phyloP scores from a whole-genome alignment of 2,329 filamentous ascomycete genomes.

The Claviceps citrina region DNA sequence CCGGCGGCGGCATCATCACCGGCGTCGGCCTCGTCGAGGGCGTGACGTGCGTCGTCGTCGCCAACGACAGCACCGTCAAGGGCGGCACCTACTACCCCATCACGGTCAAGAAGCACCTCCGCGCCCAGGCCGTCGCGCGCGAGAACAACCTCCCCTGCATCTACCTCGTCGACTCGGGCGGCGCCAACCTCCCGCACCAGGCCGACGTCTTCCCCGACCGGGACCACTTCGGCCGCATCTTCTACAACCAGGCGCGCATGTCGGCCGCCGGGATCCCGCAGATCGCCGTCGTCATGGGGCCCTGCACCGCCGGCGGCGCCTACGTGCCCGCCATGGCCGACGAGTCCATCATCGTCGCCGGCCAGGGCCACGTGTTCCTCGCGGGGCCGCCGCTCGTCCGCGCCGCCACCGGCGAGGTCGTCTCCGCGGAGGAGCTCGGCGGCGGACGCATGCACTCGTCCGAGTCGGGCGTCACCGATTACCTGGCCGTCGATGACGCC shows the following conservation, averaged over 20 bases:
- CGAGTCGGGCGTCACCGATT: constrained; percentile 86
- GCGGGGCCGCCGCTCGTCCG: constrained; percentile 90
- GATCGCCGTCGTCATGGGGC: constrained; percentile 90
- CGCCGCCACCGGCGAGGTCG: constrained; percentile 84
- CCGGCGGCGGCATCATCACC: constrained; percentile 87
- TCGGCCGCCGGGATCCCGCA: constrained; percentile 78
- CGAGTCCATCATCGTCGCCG: constrained; percentile 89
- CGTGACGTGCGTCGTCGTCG: constrained; percentile 82
- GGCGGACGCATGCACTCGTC: constrained; percentile 82
- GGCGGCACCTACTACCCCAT: constrained; percentile 94
- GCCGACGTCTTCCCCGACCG: constrained; percentile 89
- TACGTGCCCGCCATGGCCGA: constrained; percentile 97
- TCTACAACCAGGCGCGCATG: constrained; percentile 96
- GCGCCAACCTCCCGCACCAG: constrained; percentile 88
- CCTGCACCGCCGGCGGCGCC: constrained; percentile 87
- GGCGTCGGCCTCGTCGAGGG: constrained; percentile 83
- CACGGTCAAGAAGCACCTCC: constrained; percentile 92
- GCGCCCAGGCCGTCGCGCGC: constrained; percentile 77
- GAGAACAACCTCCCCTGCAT: constrained; percentile 78
- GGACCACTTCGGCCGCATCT: constrained; percentile 92
- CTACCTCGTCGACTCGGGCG: constrained; percentile 91
- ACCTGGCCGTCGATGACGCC: constrained; percentile 84
- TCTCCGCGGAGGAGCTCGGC: constrained; percentile 79
- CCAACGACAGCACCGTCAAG: constrained; percentile 94
- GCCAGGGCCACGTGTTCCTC: constrained; percentile 94